Evolutionary conservation across 2,329 filamentous ascomycete species (phyloP).

Genomic region (Lasiodiplodia sp.): DNA sequence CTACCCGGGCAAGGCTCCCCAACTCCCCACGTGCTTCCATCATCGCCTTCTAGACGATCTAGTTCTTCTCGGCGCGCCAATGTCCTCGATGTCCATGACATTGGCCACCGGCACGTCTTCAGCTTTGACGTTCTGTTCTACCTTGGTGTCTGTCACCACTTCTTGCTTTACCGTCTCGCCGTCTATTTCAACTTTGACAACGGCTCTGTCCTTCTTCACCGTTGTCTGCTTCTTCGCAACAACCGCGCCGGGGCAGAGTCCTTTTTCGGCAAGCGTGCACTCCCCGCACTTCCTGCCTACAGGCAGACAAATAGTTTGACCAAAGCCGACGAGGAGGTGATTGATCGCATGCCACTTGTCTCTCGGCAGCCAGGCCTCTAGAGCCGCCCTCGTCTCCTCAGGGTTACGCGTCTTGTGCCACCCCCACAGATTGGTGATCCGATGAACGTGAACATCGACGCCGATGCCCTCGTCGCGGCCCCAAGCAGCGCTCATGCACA

Average conservation of each 20-base stretch:
- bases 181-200: constrained; percentile 47
- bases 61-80: constrained; percentile 26
- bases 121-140: constrained; percentile 38
- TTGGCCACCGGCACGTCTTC: constrained; percentile 35
- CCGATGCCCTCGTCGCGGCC: constrained; percentile 78
- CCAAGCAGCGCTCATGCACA: constrained; percentile 82
- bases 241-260: constrained; percentile 70
- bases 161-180: constrained; percentile 40
- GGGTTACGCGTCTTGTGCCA: constrained; percentile 85
- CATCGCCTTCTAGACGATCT: constrained; percentile 11
- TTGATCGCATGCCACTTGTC: constrained; percentile 95
- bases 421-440: constrained; percentile 92
- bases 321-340: constrained; percentile 83
- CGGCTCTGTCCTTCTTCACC: constrained; percentile 52
- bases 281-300: constrained; percentile 83
- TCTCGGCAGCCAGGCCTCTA: constrained; percentile 83
- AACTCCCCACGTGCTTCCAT: not conserved
- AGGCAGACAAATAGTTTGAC: constrained; percentile 85
- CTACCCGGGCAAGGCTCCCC: not conserved
- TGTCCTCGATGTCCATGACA: constrained; percentile 34
- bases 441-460: constrained; percentile 93
- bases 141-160: constrained; percentile 35
- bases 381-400: constrained; percentile 77
- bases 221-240: constrained; percentile 57
- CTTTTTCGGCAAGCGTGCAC: constrained; percentile 78